Percentiles rank a stretch among this genome's conserved stretches.
Evolutionary conservation across 495 filamentous ascomycete species (phyloP).

Genomic region (Penicillium canariense): DNA sequence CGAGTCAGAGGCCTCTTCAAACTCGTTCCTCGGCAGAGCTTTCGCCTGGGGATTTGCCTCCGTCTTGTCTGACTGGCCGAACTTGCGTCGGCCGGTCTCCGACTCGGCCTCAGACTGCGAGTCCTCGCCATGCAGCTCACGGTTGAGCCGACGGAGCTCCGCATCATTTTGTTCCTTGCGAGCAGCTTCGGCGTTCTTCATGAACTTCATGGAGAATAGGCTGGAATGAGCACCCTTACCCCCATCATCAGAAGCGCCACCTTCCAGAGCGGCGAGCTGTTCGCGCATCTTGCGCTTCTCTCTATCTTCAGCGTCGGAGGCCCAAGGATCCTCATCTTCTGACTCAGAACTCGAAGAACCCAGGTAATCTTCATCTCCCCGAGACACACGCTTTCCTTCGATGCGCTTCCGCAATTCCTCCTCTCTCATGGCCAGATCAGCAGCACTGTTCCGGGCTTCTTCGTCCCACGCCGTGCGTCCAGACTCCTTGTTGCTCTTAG

Average conservation of each 20-base stretch:
- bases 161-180: slow-evolving; percentile 78
- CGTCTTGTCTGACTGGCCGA: slow-evolving; percentile 47
- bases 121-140: slow-evolving; percentile 63
- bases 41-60: slow-evolving; percentile 25
- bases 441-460: slow-evolving; percentile 70
- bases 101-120: slow-evolving; percentile 55
- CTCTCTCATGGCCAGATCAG: slow-evolving; percentile 78
- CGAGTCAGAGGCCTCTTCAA: slow-evolving; percentile 57
- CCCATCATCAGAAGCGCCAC: slow-evolving; percentile 31
- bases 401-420: slow-evolving; percentile 83
- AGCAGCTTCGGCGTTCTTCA: slow-evolving; percentile 80
- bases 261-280: slow-evolving; percentile 59
- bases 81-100: slow-evolving; percentile 63
- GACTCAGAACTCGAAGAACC: slow-evolving; percentile 52
- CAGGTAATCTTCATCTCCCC: slow-evolving; percentile 48
- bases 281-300: slow-evolving; percentile 51
- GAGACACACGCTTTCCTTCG: slow-evolving; percentile 65
- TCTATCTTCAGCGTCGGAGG: slow-evolving; percentile 53
- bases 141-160: slow-evolving; percentile 68
- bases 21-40: slow-evolving; percentile 46
- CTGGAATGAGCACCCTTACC: slow-evolving; percentile 46
- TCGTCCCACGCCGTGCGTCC: slow-evolving; percentile 81
- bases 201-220: slow-evolving; percentile 80
- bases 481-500: slow-evolving; percentile 78
- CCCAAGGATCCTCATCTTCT: slow-evolving; percentile 56